Conservation (phyloP, 306 rosid species). For the Pueraria montana region DNA sequence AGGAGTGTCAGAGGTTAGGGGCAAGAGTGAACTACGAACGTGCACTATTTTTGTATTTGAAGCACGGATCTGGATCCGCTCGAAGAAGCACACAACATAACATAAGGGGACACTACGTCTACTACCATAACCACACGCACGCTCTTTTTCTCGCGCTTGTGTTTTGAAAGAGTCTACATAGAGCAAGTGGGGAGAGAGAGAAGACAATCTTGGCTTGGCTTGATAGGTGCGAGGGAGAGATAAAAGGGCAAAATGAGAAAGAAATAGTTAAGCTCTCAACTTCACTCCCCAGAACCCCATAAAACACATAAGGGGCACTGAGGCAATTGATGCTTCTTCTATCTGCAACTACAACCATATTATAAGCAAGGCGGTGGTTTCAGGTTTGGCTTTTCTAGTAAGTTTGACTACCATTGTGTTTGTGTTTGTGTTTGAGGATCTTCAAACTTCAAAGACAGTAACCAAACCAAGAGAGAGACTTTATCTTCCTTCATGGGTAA, state of each 20-base stretch:
- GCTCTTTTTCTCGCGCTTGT: no score
- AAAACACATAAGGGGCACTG: constrained; percentile 42
- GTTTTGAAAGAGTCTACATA: no score
- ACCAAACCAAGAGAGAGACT: constrained; percentile 16
- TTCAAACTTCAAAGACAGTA: no score
- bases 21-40: constrained; percentile 52
- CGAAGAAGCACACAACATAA: constrained; percentile 42
- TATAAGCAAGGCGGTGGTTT: constrained; percentile 54
- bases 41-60: constrained; percentile 55
- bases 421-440: not conserved
- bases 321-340: constrained; percentile 26
- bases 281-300: constrained; percentile 58
- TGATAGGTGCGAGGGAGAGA: not conserved
- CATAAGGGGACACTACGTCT: not conserved
- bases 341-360: constrained; percentile 14
- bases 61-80: constrained; percentile 67
- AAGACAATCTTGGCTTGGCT: constrained; percentile 25
- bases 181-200: constrained; percentile 31
- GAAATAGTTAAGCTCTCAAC: constrained; percentile 31
- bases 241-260: constrained; percentile 15
- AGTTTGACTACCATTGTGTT: constrained; percentile 46
- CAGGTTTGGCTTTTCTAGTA: constrained; percentile 67
- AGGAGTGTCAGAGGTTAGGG: constrained; percentile 60
- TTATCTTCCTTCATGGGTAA: constrained; percentile 61
- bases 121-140: no score